These are phyloP conservation scores for Camellia sinensis DNA, from an alignment of 148 eudicot species.

Conservation along the genomic window DNA sequence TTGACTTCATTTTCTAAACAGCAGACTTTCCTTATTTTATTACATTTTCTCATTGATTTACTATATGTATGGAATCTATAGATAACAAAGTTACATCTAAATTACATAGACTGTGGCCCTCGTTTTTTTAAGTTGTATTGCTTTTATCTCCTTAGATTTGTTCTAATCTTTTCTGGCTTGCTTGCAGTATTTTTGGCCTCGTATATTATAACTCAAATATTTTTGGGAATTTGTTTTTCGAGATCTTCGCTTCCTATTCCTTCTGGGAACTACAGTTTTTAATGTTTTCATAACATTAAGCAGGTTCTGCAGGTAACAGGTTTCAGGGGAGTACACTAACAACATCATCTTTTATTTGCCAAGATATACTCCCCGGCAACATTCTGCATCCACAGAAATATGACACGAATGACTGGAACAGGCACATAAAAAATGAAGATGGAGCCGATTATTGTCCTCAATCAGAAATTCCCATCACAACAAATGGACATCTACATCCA, in stretches of 20 bases:
- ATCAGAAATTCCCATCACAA: conserved; percentile 19
- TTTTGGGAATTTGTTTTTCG: neutral
- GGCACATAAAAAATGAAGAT: conserved; percentile 38
- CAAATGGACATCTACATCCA: conserved; percentile 34
- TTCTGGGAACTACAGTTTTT: neutral
- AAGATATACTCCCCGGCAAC: conserved; percentile 35
- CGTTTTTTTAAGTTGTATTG: conserved; percentile 11
- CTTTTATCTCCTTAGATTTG: neutral
- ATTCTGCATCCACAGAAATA: conserved; percentile 23
- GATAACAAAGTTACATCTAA: neutral
- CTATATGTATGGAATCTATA: neutral
- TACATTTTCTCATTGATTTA: neutral
- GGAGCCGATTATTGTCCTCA: conserved; percentile 28
- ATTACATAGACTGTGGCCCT: neutral
- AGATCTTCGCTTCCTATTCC: neutral
- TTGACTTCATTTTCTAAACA: neutral
- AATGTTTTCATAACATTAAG: conserved; percentile 16
- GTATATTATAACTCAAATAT: neutral
- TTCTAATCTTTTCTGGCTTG: too few species aligned
- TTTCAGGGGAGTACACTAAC: conserved; percentile 36
- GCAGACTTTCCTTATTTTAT: neutral
- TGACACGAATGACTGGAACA: conserved; percentile 32
- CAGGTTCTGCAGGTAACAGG: conserved; percentile 36
- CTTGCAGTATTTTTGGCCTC: too few species aligned
- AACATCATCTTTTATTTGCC: conserved; percentile 44